phyloP scores from a whole-genome alignment of 208 protist genomes.

The Phytomonas sp. region DNA sequence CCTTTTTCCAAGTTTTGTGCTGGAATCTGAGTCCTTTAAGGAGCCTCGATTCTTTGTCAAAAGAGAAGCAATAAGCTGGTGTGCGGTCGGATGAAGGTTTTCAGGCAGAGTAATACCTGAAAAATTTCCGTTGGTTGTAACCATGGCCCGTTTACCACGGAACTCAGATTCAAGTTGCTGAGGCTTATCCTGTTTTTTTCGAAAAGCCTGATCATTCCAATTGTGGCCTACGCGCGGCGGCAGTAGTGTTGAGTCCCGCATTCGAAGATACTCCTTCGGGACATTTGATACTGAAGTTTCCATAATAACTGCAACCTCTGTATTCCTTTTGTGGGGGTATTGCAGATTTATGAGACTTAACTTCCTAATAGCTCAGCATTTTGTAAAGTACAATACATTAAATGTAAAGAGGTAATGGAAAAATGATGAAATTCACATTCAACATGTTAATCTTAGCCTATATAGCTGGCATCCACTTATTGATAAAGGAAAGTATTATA shows the following conservation, averaged over 20 bases:
- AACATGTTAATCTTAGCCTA: background rate
- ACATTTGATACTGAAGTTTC: slow-evolving; percentile 27
- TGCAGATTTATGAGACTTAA: background rate
- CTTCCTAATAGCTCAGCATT: background rate
- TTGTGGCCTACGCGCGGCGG: slow-evolving; percentile 83
- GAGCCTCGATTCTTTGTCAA: slow-evolving; percentile 1
- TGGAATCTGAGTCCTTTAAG: slow-evolving; percentile 1
- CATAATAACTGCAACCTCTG: background rate
- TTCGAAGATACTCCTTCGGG: slow-evolving; percentile 69
- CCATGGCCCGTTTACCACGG: slow-evolving; percentile 56
- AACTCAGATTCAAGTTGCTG: slow-evolving; percentile 82
- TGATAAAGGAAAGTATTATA: too few relatives aligned
- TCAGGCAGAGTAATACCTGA: slow-evolving; percentile 29
- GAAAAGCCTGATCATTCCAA: slow-evolving; percentile 85
- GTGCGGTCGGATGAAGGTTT: slow-evolving; percentile 44
- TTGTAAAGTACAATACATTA: background rate
- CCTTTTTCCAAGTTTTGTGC: slow-evolving; percentile 14
- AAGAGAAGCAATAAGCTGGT: slow-evolving; percentile 67
- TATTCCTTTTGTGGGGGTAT: background rate
- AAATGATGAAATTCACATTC: background rate
- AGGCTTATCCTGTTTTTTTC: slow-evolving; percentile 60
- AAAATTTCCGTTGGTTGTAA: slow-evolving; percentile 37
- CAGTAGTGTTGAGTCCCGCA: slow-evolving; percentile 58
- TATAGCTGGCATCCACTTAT: background rate
- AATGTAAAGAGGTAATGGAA: background rate